Base-by-base conservation (phyloP, 345 rosid genomes). In the Populus euphratica region DNA sequence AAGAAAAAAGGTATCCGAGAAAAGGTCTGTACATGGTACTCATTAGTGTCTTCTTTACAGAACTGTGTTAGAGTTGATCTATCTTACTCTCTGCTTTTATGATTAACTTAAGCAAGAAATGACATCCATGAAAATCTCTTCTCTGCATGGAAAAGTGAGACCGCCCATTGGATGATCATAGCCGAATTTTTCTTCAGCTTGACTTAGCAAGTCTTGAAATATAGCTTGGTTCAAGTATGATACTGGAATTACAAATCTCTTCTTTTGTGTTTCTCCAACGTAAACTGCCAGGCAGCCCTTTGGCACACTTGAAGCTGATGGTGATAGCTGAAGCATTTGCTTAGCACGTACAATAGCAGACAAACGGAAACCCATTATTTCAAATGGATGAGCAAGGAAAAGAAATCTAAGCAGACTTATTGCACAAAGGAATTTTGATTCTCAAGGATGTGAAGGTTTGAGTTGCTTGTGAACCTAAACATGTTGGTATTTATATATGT, bases 181-280 rank as follows among this genome's bases (percentile, higher is more conserved):
- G 2, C 83, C 86, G 47, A 79, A 83, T 70, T 81, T 73, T 52
- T 85, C 85, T 75, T 77, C 82, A 10, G 82, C 81, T 69, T 79
- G 70, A 52, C 27, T 74, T 38, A 83, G 70, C 70, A 83, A 72
- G 21, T 71, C 44, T 69, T 76, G 89, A 52, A 89, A 87, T 36
- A 77, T 64, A 69, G 87, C 83, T 29, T 82, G 80, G 59, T 73
- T 85, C 79, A 89, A 69, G 77, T 69, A 89, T 14, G 86, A 85
- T 11, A 82, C 8, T 39, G 89, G 86, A 73, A 87, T 79, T 29
- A 80, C 56, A 69, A 76, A 86, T 66, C 85, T 74, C 76, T 75
- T 87, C 76, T 50, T 85, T 68, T 77, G 35, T 36, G 44, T 43
- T 25, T 84, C 88, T 14, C 81, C 86, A 20, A 73, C 80, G 63